Evolutionary conservation across 441 rosid species (phyloP).

Genomic region (Erysimum cheiri): DNA sequence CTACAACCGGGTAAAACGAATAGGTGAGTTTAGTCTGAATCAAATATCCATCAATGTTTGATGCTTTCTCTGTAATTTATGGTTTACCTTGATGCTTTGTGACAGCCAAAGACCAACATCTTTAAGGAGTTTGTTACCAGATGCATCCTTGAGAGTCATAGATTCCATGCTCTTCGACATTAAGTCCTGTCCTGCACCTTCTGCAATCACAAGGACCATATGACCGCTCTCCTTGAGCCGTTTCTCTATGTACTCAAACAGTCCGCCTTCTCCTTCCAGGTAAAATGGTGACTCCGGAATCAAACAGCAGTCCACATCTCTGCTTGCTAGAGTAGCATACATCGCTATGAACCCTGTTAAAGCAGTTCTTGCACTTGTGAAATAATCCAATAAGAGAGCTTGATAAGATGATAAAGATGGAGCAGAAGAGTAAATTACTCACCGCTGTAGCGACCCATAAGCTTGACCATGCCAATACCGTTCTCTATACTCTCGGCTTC

Average conservation of each 20-base stretch:
- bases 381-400: slow-evolving; percentile 10
- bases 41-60: background rate
- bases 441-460: slow-evolving; percentile 84
- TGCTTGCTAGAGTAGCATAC: slow-evolving; percentile 84
- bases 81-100: slow-evolving; percentile 62
- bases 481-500: slow-evolving; percentile 65
- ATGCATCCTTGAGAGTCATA: slow-evolving; percentile 60
- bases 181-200: slow-evolving; percentile 86
- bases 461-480: slow-evolving; percentile 70
- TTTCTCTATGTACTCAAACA: slow-evolving; percentile 65
- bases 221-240: slow-evolving; percentile 74
- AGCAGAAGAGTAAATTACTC: slow-evolving; percentile 39
- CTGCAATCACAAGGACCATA: slow-evolving; percentile 82
- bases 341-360: slow-evolving; percentile 78
- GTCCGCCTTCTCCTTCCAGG: slow-evolving; percentile 82
- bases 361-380: slow-evolving; percentile 18
- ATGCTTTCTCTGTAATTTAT: background rate
- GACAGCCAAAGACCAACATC: slow-evolving; percentile 81
- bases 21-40: background rate
- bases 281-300: slow-evolving; percentile 86
- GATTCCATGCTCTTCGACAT: slow-evolving; percentile 51
- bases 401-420: background rate
- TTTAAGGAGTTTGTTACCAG: slow-evolving; percentile 77
- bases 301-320: slow-evolving; percentile 87
- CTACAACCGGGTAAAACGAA: slow-evolving; percentile 41